These are phyloP conservation scores for Suhomyces kunorum DNA, from an alignment of 1,139 yeast species.

Conservation along the genomic window DNA sequence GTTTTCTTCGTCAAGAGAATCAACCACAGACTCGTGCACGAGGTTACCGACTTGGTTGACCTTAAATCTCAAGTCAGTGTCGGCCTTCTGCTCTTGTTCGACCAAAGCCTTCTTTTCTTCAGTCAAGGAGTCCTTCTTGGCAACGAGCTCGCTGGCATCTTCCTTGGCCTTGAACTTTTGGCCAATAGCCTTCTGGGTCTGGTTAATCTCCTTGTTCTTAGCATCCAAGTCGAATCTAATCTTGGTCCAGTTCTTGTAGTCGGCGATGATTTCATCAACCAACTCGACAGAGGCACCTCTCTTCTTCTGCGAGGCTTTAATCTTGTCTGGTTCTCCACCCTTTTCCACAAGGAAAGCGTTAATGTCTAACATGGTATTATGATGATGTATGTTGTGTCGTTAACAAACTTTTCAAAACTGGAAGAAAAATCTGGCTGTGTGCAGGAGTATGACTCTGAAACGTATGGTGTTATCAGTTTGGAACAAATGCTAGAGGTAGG, in stretches of 20 bases:
- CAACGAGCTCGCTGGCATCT: constrained; percentile 82
- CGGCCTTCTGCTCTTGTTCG: constrained; percentile 77
- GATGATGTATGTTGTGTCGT: constrained; percentile 4
- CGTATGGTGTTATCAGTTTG: too few relatives aligned
- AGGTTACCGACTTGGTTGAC: constrained; percentile 91
- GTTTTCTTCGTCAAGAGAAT: constrained; percentile 85
- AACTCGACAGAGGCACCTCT: constrained; percentile 94
- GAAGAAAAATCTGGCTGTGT: constrained; percentile 4
- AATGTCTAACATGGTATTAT: constrained; percentile 74
- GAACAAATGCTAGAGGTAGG: too few relatives aligned
- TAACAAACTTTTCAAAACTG: constrained; percentile 9
- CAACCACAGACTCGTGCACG: constrained; percentile 88
- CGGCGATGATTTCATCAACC: constrained; percentile 91
- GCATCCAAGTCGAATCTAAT: constrained; percentile 91
- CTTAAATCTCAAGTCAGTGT: constrained; percentile 68
- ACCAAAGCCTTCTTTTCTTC: constrained; percentile 67
- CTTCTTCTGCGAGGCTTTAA: constrained; percentile 85
- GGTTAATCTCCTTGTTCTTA: constrained; percentile 81
- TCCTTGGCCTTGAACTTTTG: constrained; percentile 90
- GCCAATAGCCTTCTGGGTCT: constrained; percentile 90
- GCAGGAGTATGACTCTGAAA: too few relatives aligned
- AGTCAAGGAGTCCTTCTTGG: constrained; percentile 73
- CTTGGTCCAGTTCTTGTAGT: constrained; percentile 90
- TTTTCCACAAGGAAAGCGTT: constrained; percentile 88
- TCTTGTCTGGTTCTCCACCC: constrained; percentile 92